These are phyloP conservation scores for Komagataella kurtzmanii DNA, from an alignment of 805 yeast genomes.

Conservation along the genomic window DNA sequence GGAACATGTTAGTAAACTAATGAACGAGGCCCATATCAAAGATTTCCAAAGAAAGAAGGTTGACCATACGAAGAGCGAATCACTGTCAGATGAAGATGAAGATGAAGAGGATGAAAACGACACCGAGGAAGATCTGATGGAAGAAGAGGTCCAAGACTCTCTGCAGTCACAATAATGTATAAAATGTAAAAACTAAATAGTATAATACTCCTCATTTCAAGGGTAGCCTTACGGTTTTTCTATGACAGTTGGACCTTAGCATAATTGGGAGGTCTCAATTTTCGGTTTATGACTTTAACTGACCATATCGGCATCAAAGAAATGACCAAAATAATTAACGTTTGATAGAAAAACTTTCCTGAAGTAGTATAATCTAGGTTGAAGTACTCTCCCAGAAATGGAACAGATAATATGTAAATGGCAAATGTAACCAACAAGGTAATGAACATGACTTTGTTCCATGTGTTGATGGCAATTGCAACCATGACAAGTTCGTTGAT, in stretches of 20 bases:
- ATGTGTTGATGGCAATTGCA: conserved; percentile 80
- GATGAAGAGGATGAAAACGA: conserved; percentile 9
- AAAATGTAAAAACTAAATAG: neutral
- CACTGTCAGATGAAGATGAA: conserved; percentile 7
- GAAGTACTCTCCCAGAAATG: conserved; percentile 80
- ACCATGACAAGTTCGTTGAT: conserved; percentile 90
- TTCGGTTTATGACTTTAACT: conserved; percentile 60
- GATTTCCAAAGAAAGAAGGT: conserved; percentile 65
- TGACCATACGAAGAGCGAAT: conserved; percentile 6
- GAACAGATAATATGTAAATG: conserved; percentile 61
- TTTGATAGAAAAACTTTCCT: conserved; percentile 56
- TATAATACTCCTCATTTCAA: neutral
- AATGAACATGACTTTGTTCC: conserved; percentile 70
- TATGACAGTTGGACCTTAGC: conserved; percentile 70
- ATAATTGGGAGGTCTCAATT: conserved; percentile 84
- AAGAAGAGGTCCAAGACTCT: conserved; percentile 4
- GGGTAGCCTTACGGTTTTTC: neutral
- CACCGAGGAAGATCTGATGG: conserved; percentile 12
- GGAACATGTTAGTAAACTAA: conserved; percentile 33
- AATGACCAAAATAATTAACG: conserved; percentile 44
- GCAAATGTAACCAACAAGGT: conserved; percentile 60
- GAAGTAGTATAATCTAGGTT: conserved; percentile 51
- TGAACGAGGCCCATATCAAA: conserved; percentile 69
- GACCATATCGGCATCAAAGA: conserved; percentile 88
- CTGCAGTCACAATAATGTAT: neutral